Base-by-base conservation (phyloP, 768 basidiomycete species). In the Xanthoconium purpureum region DNA sequence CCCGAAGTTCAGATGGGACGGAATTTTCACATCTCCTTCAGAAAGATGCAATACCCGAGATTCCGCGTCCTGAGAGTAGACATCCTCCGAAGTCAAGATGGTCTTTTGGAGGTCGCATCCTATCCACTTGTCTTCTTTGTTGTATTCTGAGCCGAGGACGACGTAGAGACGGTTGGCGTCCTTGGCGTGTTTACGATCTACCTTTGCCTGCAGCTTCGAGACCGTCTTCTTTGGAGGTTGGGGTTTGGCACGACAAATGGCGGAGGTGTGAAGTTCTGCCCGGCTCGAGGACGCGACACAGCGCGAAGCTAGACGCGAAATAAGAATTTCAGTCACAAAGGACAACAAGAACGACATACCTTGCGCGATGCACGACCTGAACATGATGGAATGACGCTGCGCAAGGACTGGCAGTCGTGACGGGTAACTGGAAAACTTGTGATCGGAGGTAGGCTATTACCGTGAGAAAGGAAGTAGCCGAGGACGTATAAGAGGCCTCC, bases 61-160 rank as follows among this genome's bases (percentile, higher is more conserved):
- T 55, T 33, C 69, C 54, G 56, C 42, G 42, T 58, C 52, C 58
- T 58, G 32, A 42, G 64, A 55, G 56, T 64, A 36, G 49, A 87
- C 72, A n/a, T 74, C 74, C 17, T 80, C 74, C 43, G 81, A 76
- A 55, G 84, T 77, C 50, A 91, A 75, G 63, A 91, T 73, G 54
- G 83, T 70, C 61, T 79, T 78, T 42, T 84, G 83, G 45, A 95
- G 83, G 71, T 85, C 80, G 68, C 84, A 84, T 28, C 76, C 74
- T 39, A 69, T 63, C 91, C 93, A 95, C 66, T 84, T 84, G 53
- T 75, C 66, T 52, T 87, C 84, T 52, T 89, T 81, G 57, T 80
- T 80, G 7, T 81, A 76, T 40, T 83, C 78, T 15, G 83, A 84
- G 13, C 94, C 94, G 7, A 94, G 81, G 15, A 95, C 80, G 55